Base-by-base conservation (phyloP, 345 rosid genomes). In the Citrus sinensis region DNA sequence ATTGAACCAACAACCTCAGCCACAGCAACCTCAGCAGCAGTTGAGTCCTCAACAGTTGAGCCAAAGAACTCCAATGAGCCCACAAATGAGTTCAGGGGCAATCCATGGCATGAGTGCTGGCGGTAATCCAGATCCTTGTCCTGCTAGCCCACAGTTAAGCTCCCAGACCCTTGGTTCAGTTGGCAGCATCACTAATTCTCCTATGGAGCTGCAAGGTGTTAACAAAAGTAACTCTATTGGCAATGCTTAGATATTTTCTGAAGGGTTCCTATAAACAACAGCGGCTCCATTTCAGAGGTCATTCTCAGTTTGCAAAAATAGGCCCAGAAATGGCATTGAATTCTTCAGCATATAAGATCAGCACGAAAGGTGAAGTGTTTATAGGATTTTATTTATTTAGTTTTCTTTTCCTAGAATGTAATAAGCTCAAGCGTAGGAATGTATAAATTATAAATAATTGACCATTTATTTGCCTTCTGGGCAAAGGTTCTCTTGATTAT, bases 71-170 rank as follows among this genome's bases (percentile, higher is more conserved):
- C 95, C 97, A 0, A 85, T 90, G 94, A 95, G 98, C 84, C 98
- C 98, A 55, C 94, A 91, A 88, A 42, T 92, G 71, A 91, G 97
- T 84, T 90, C 98, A 0, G 95, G 98, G 74, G 89, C 92, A 16
- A 87, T 93, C 77, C 98, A 93, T 76, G 89, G 88, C 64, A 73
- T 89, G 84, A 90, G 92, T 84, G 87, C 92, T 29, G 91, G 94
- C 81, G 92, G 94, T 81, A 94, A 91, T 83, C 89, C 90, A 17
- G 98, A 92, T 73, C 87, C 85, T 35, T 88, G 97, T 83, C 98
- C 99, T 22, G 91, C 96, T 17, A 97, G 99, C 79, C 99, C 99
- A 24, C 98, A 96, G 83, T 81, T 92, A 81, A 96, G 98, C 80
- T 92, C 97, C 74, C 97, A 94, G 88, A 92, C 98, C 77, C 89